These are phyloP conservation scores for Diaporthe sp. DNA, from an alignment of 2,329 filamentous ascomycete genomes.

Conservation along the genomic window DNA sequence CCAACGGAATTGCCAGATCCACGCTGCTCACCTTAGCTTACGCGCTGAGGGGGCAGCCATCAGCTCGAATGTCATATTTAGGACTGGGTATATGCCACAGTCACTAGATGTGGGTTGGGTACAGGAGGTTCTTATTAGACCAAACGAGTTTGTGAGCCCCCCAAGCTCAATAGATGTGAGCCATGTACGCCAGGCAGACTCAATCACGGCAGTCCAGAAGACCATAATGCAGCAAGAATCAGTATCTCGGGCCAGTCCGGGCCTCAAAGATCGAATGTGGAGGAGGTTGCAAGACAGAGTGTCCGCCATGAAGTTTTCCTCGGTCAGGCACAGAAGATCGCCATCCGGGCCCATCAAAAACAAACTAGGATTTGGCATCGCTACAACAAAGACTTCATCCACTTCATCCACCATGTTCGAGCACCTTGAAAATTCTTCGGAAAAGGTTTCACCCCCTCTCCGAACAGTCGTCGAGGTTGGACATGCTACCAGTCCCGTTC, in stretches of 20 bases:
- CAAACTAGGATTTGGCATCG: background rate
- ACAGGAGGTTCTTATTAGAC: background rate
- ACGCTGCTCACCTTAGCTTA: background rate
- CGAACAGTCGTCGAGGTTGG: background rate
- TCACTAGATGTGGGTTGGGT: background rate
- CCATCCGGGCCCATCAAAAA: background rate
- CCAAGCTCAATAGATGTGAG: background rate
- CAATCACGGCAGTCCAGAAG: background rate
- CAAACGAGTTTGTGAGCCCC: background rate
- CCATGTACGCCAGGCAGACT: background rate
- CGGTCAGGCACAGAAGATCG: background rate
- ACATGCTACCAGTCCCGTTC: background rate
- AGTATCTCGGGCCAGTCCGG: background rate
- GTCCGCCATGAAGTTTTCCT: background rate
- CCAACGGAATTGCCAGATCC: background rate
- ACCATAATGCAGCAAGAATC: background rate
- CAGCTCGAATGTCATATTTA: background rate
- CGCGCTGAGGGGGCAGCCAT: background rate
- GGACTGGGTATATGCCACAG: background rate
- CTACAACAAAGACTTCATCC: background rate
- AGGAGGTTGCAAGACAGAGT: background rate
- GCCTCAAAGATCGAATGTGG: background rate
- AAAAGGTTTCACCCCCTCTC: background rate
- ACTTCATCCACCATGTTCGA: background rate
- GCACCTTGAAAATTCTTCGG: background rate